Conservation (phyloP, 371 early-diverging fungal genomes). For the Mucor plumbeus region DNA sequence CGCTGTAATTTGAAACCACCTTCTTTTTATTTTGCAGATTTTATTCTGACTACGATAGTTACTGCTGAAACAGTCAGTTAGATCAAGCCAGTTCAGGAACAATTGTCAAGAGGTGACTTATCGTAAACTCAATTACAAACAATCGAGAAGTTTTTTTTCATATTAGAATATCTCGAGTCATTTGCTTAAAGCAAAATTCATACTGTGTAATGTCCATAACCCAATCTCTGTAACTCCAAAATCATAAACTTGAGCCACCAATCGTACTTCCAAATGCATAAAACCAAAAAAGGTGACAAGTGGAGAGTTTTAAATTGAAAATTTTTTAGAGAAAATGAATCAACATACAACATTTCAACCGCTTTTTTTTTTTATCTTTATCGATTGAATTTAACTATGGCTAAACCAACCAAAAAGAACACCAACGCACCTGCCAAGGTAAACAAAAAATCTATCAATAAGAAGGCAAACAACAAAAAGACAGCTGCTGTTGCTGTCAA, state of each 20-base stretch:
- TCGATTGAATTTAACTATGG: not conserved
- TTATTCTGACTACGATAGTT: too few relatives aligned
- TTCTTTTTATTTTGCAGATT: too few relatives aligned
- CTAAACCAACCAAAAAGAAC: not conserved
- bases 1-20: too few relatives aligned
- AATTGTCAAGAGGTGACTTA: too few relatives aligned
- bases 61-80: too few relatives aligned
- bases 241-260: not conserved
- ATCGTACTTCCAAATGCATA: constrained; percentile 10
- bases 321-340: not conserved
- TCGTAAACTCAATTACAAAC: too few relatives aligned
- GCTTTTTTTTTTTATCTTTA: not conserved
- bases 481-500: not conserved
- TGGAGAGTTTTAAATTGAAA: constrained; percentile 1
- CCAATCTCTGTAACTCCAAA: too few relatives aligned
- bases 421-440: not conserved
- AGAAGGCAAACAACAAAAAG: not conserved
- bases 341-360: not conserved
- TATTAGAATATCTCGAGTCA: too few relatives aligned
- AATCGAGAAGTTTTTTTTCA: too few relatives aligned
- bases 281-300: not conserved
- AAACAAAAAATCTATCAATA: not conserved
- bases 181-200: too few relatives aligned
- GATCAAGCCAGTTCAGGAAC: too few relatives aligned
- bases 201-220: too few relatives aligned